Percentiles rank a stretch among this genome's conserved stretches.
phyloP scores from a whole-genome alignment of 305 asterid genomes.

The Salvia sclarea region DNA sequence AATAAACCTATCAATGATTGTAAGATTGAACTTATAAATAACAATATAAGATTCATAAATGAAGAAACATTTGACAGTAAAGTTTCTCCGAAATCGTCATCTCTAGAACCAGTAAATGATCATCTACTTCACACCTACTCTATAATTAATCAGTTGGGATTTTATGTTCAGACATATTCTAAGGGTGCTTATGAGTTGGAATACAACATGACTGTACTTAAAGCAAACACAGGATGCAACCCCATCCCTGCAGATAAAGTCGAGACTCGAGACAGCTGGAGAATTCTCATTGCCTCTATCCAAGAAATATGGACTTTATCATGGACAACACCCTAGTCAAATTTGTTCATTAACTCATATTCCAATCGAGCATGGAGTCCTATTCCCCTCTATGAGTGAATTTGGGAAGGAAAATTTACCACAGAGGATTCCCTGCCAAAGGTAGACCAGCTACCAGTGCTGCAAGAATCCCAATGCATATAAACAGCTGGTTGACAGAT shows the following conservation, averaged over 20 bases:
- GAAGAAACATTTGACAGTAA: neutral
- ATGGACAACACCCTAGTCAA: neutral
- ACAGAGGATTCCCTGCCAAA: slow-evolving; percentile 79
- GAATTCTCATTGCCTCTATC: neutral
- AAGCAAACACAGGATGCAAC: neutral
- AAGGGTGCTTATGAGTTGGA: neutral
- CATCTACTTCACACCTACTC: neutral
- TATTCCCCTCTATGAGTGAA: slow-evolving; percentile 16
- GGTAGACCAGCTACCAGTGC: slow-evolving; percentile 95
- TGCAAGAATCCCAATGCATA: slow-evolving; percentile 89
- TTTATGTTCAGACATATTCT: neutral
- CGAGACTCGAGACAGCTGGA: neutral
- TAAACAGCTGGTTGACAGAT: slow-evolving; percentile 86
- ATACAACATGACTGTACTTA: slow-evolving; percentile 6
- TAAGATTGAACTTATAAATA: neutral
- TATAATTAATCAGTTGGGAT: neutral
- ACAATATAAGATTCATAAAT: neutral
- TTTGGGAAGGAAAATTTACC: slow-evolving; percentile 49
- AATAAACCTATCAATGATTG: neutral
- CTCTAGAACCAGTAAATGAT: neutral
- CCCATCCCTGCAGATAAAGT: neutral
- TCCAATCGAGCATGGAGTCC: neutral
- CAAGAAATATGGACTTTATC: neutral
- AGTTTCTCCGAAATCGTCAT: neutral
- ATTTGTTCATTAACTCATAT: neutral